Evolutionary conservation across 1,139 yeast species (phyloP).

Genomic region (Candida buenavistaensis): DNA sequence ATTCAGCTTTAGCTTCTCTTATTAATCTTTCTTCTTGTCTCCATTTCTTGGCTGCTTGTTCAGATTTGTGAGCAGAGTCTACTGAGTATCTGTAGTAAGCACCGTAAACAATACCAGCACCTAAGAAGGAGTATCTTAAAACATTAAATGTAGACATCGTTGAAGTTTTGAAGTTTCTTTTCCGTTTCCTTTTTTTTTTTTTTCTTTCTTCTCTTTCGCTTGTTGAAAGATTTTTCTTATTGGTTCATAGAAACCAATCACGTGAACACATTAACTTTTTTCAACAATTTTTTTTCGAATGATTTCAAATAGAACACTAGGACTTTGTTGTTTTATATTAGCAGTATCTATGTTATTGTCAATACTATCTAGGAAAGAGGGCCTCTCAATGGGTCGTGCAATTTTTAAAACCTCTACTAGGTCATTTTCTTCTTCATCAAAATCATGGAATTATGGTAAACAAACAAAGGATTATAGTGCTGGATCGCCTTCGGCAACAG

Average conservation of each 20-base stretch:
- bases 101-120: conserved; percentile 88
- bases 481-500: conserved; percentile 12
- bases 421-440: conserved; percentile 6
- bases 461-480: conserved; percentile 5
- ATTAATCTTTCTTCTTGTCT: conserved; percentile 74
- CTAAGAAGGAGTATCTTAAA: conserved; percentile 90
- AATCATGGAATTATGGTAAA: conserved; percentile 1
- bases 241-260: background rate
- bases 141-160: conserved; percentile 52
- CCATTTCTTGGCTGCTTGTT: conserved; percentile 59
- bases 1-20: conserved; percentile 85
- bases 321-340: conserved; percentile 12
- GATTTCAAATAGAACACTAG: conserved; percentile 5
- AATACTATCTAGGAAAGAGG: conserved; percentile 23
- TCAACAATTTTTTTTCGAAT: conserved; percentile 1
- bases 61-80: conserved; percentile 57
- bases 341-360: conserved; percentile 32
- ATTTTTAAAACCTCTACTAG: conserved; percentile 2
- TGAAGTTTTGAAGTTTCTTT: background rate
- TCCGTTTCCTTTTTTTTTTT: conserved; percentile 1
- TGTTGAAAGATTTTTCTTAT: conserved; percentile 1
- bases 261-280: background rate
- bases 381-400: conserved; percentile 7
- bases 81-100: conserved; percentile 78
- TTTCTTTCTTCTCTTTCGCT: background rate